Conservation (phyloP, 768 basidiomycete genomes). For the Leccinum rimulosum region DNA sequence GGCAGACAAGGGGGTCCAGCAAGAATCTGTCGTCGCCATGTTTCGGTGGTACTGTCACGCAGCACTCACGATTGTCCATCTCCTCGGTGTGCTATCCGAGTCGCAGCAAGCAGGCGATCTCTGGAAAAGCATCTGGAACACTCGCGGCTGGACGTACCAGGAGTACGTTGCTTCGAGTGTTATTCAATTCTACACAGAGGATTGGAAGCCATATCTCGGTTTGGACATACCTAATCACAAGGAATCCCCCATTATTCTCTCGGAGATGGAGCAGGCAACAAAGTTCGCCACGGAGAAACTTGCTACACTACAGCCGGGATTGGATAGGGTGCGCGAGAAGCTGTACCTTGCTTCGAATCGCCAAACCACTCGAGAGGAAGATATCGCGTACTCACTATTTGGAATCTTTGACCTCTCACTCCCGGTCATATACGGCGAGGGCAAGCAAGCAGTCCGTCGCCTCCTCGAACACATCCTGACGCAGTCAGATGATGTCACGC, state of each 20-base stretch:
- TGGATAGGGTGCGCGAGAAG: no score
- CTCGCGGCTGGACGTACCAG: neutral
- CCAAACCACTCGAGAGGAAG: accelerated
- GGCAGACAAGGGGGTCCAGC: accelerated
- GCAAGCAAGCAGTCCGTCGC: no score
- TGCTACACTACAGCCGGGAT: no score
- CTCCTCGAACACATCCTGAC: no score
- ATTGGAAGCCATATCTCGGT: no score
- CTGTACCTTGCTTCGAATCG: no score
- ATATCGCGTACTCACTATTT: no score
- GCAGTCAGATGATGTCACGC: no score
- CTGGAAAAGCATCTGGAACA: neutral
- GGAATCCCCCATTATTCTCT: neutral
- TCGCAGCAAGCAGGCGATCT: neutral
- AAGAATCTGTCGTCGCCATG: neutral
- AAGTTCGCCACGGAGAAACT: accelerated
- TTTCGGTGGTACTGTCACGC: neutral
- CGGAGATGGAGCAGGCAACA: neutral
- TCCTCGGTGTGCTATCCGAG: neutral
- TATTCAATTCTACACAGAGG: neutral
- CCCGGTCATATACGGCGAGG: no score
- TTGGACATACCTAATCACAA: no score
- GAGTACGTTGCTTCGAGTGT: neutral
- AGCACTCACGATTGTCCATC: neutral
- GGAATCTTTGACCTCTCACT: no score